Percentiles rank a stretch among this genome's conserved stretches.
Conservation (phyloP, 1,284 basidiomycete species). For the Naganishia cerealis region DNA sequence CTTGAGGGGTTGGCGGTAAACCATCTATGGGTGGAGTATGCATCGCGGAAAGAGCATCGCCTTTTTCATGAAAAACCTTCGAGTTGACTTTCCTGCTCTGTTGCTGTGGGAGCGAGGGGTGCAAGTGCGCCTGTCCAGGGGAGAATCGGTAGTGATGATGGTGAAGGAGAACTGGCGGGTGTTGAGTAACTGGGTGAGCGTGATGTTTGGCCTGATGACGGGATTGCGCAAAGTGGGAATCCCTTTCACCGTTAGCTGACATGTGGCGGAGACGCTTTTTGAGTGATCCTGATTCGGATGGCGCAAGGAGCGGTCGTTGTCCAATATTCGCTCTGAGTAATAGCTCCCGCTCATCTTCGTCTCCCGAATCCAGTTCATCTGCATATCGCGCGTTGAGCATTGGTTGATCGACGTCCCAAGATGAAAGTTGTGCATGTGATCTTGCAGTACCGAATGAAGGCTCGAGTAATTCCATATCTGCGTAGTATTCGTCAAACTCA, state of each 20-base stretch:
- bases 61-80: constrained; percentile 1
- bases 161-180: not conserved
- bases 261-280: not conserved
- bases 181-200: not conserved
- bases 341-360: constrained; percentile 4
- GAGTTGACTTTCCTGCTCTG: not conserved
- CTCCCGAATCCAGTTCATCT: not conserved
- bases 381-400: not conserved
- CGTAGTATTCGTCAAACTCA: constrained; percentile 11
- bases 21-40: constrained; percentile 9
- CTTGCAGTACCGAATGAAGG: not conserved
- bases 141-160: constrained; percentile 6
- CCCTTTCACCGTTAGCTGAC: not conserved
- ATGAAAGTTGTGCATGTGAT: not conserved
- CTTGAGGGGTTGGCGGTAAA: constrained; percentile 3
- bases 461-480: constrained; percentile 12
- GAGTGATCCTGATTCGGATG: not conserved
- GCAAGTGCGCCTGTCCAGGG: not conserved
- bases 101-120: not conserved
- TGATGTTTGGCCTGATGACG: not conserved
- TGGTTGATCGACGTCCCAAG: not conserved
- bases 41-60: constrained; percentile 3
- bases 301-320: constrained; percentile 7
- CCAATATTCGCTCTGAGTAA: not conserved
- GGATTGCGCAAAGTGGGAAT: not conserved